Evolutionary conservation across 805 yeast species (phyloP), one percentile per base, ranked within the genome.

Genomic region (Cyberlindnera euphorbiiphila): DNA sequence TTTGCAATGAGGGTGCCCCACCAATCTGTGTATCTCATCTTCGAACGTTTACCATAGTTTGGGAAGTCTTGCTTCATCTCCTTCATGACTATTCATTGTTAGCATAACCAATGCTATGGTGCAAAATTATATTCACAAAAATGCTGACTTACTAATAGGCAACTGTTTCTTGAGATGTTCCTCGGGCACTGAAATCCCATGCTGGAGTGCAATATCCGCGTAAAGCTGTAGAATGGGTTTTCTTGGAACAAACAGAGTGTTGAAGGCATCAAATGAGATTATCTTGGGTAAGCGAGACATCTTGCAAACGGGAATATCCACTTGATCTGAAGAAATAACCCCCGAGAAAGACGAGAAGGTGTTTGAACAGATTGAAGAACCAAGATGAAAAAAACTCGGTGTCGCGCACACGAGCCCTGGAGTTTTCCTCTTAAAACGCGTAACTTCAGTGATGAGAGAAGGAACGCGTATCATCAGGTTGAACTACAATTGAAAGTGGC

Each of bases 201-300:
- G 68, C 30, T 64, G 64, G 6, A 51, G 35, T 0, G 77, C 76
- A 5, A 78, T 68, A 3, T 61, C 54, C 29, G 68, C 61, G 50
- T 82, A 82, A 43, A 73, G 80, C n/a, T 62, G 57, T 27, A 72
- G 57, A 0, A 81, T 71, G 0, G 84, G 74, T 20, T 60, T 59
- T 14, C 62, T 65, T 3, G 88, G 83, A 0, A 72, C 62, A 52
- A 78, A 81, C 8, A 82, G 55, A 0, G 89, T 82, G 29, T 76
- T 78, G 59, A 78, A 82, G 0, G 81, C 84, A 57, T 82, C 91
- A 37, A 81, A 69, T 1, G 87, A 75, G 0, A 82, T 58, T 4
- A 79, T 53, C 26, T 61, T 62, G 19, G 50, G 47, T 10, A 39
- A 15, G 17, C 41, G 36, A 12, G 38, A 29, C 35, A 34, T 29